Base-by-base conservation (phyloP, 2,329 filamentous ascomycete species). In the Cadophora sp. region DNA sequence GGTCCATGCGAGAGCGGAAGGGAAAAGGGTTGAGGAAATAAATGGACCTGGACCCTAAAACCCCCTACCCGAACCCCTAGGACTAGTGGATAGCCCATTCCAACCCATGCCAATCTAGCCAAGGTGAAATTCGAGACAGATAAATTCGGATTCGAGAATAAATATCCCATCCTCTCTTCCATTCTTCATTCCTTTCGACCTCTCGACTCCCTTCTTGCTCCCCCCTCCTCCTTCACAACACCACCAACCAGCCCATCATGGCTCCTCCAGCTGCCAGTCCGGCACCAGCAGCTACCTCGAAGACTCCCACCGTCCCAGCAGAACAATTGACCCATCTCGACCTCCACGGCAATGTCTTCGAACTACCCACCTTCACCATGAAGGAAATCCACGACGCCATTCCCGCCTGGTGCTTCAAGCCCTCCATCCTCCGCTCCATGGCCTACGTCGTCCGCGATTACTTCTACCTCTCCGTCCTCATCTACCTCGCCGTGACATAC, bases 331-430 rank as follows among this genome's bases (percentile, higher is more conserved):
- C 76, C 62, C 77, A 79, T 73, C 59, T 77, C 66, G 77, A 78
- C 62, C 69, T 78, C 51, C 53, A 78, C 68, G 77, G 77, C 51
- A 73, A 78, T 70, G 73, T 71, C 31, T 79, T 78, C 67, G 75
- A 77, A 50, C 53, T 78, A 1, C 77, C 77, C 27, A 70, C 67
- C 68, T 79, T 75, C 69, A 78, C 77, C 64, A 78, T 79, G 76
- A 78, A 78, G 68, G 67, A 79, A 63, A 78, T 79, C 26, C 71
- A 78, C 72, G 76, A 77, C 72, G 85, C 87, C 66, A 90, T 90
- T 70, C 88, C 88, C 27, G 79, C 83, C 26, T 83, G 89, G 77
- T 91, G 88, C 82, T 90, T 90, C 80, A 80, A 88, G 78, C 85
- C 86, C 6, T 86, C 86, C 16, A 81, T 83, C 62, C 72, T 81